Evolutionary conservation across 441 rosid genomes (phyloP), one percentile per base, ranked within the genome.

Genomic region (Corymbia calophylla): DNA sequence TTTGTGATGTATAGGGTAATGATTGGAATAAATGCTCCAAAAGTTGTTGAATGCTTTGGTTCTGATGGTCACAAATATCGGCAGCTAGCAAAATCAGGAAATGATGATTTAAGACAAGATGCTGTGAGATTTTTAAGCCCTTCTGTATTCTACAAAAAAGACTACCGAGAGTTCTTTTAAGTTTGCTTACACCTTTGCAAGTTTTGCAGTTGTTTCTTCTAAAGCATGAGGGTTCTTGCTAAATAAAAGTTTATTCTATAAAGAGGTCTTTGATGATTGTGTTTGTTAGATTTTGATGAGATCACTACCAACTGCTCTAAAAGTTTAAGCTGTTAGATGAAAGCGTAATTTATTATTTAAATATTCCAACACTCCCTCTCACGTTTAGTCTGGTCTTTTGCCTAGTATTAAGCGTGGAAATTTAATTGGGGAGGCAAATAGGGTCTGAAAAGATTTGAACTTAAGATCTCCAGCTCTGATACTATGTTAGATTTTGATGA

Each of bases 41-140:
- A 97, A 93, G 98, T 98, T 89, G 97, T 98, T 91, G 99, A 97
- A 92, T 97, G 99, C 93, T 80, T 94, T 92, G 99, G 98, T 88
- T 98, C 99, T 88, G 99, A 98, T 95, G 99, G 99, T 88, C 92
- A 90, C 86, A 96, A 90, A 92, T 98, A 98, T 93, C 96, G 96
- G 86, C 99, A 98, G 90, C 96, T 98, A 53, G 99, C 99, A 88
- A 98, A 98, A 94, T 98, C 99, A 91, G 99, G 98, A 92, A 98
- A 97, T 91, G 99, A 98, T 92, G 99, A 98, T 93, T 96, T 98
- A 88, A 94, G 99, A 96, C 99, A 98, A 92, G 99, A 98, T 95
- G 99, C 99, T 91, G 99, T 98, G 92, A 91, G 99, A 88, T 90
- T 92, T 89, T 85, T 47, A 62, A 14, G 66, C 58, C 31, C 35